A percentile compares a stretch with the other conserved stretches of the same genome.
These are phyloP conservation scores for Cadophora luteo-olivacea DNA, from an alignment of 2,329 filamentous ascomycete genomes.

Conservation along the genomic window DNA sequence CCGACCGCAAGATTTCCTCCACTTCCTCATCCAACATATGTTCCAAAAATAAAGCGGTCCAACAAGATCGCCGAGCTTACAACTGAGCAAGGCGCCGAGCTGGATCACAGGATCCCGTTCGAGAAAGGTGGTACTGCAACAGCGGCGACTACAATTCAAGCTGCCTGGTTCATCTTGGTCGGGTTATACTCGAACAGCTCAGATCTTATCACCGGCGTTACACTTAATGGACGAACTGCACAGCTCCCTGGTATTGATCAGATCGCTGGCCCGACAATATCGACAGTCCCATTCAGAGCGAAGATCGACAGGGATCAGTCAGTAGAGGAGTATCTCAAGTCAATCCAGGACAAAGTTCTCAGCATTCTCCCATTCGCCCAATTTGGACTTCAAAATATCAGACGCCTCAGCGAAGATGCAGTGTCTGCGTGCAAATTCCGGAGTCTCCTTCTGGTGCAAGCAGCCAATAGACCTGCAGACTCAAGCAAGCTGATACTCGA, in stretches of 20 bases:
- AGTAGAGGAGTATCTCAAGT: constrained; percentile 50
- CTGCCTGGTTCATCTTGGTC: constrained; percentile 49
- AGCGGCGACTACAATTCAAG: constrained; percentile 53
- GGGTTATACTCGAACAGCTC: constrained; percentile 43
- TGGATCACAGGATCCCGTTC: constrained; percentile 50
- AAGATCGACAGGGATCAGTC: constrained; percentile 41
- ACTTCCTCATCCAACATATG: constrained; percentile 1
- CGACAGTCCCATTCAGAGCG: constrained; percentile 50
- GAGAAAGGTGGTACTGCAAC: constrained; percentile 22
- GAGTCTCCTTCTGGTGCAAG: constrained; percentile 29
- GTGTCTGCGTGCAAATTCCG: constrained; percentile 25
- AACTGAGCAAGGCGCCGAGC: constrained; percentile 1
- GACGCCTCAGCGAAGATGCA: constrained; percentile 22
- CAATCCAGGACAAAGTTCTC: constrained; percentile 53
- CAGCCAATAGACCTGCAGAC: constrained; percentile 2
- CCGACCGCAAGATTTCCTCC: constrained; percentile 2
- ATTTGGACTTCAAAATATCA: constrained; percentile 27
- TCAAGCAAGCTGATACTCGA: constrained; percentile 2
- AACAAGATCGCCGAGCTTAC: constrained; percentile 5
- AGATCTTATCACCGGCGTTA: constrained; percentile 51
- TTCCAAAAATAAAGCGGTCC: constrained; percentile 7
- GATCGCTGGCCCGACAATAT: constrained; percentile 52
- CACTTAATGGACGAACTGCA: constrained; percentile 49
- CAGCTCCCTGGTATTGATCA: constrained; percentile 47
- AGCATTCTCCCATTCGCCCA: constrained; percentile 49